A percentile compares a stretch with the other conserved stretches of the same genome.
Conservation (phyloP, 1,284 basidiomycete genomes). For the Trichosporon asahii region DNA sequence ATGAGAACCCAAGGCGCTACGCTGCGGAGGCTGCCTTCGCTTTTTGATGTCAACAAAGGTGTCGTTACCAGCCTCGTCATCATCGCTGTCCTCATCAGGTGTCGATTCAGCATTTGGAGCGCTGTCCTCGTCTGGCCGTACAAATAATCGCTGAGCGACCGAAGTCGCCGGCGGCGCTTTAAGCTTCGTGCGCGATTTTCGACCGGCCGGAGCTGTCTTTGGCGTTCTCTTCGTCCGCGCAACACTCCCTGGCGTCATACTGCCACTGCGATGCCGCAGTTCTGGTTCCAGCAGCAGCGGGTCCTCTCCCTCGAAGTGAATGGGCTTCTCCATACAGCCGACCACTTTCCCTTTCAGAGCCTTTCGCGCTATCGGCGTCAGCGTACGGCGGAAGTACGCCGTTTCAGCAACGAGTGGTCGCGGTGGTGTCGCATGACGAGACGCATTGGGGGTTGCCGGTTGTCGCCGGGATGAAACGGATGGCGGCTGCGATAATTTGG, state of each 20-base stretch:
- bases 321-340: conserved; percentile 1
- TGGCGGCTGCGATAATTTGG: background rate
- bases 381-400: conserved; percentile 1
- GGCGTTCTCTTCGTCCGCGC: background rate
- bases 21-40: background rate
- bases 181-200: background rate
- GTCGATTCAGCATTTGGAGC: background rate
- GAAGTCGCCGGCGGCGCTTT: background rate
- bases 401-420: background rate
- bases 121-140: background rate
- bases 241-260: background rate
- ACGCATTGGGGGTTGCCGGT: background rate
- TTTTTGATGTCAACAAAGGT: conserved; percentile 14
- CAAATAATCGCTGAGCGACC: background rate
- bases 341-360: background rate
- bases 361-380: background rate
- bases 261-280: background rate
- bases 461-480: background rate
- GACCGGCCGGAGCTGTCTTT: background rate
- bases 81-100: conserved; percentile 10
- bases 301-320: conserved; percentile 2
- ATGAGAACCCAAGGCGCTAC: background rate
- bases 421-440: background rate
- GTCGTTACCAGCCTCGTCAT: conserved; percentile 19
- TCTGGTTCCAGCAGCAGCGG: background rate